Percentiles rank a stretch among this genome's conserved stretches.
Evolutionary conservation across 1,284 basidiomycete species (phyloP).

Genomic region (Cronartium quercuum): DNA sequence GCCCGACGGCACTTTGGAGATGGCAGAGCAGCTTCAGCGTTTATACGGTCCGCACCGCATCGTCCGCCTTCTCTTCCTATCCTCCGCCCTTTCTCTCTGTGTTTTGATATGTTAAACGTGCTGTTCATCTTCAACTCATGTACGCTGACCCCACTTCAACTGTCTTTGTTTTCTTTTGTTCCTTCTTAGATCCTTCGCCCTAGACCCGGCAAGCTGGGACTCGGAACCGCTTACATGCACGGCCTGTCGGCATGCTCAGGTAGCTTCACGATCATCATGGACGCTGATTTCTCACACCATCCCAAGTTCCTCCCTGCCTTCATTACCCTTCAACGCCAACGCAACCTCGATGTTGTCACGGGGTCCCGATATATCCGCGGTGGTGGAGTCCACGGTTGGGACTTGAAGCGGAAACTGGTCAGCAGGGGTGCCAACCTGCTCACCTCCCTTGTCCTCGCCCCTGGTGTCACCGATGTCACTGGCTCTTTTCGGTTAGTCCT

Average conservation of each 20-base stretch:
- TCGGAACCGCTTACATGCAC: constrained; percentile 82
- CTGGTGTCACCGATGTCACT: constrained; percentile 77
- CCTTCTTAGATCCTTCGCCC: constrained; percentile 22
- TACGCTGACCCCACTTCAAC: neutral
- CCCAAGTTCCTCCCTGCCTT: constrained; percentile 40
- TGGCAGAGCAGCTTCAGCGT: constrained; percentile 67
- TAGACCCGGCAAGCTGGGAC: constrained; percentile 18
- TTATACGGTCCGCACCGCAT: constrained; percentile 79
- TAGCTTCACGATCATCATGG: constrained; percentile 95
- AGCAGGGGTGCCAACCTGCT: constrained; percentile 79
- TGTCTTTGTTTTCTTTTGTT: neutral
- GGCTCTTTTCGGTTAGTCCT: constrained; percentile 69
- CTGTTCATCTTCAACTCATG: neutral
- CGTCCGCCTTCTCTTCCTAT: constrained; percentile 52
- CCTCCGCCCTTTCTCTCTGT: neutral
- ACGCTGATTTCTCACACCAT: constrained; percentile 90
- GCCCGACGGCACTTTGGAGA: constrained; percentile 83
- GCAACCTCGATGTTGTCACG: constrained; percentile 80
- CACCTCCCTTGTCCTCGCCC: constrained; percentile 70
- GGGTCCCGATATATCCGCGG: constrained; percentile 74
- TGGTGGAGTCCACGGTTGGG: constrained; percentile 83
- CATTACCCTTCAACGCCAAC: constrained; percentile 60
- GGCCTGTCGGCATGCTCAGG: constrained; percentile 78
- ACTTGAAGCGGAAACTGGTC: constrained; percentile 75
- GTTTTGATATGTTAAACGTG: neutral